Evolutionary conservation across 2,329 filamentous ascomycete species (phyloP).

Genomic region (Coccinonectria pachysandricola): DNA sequence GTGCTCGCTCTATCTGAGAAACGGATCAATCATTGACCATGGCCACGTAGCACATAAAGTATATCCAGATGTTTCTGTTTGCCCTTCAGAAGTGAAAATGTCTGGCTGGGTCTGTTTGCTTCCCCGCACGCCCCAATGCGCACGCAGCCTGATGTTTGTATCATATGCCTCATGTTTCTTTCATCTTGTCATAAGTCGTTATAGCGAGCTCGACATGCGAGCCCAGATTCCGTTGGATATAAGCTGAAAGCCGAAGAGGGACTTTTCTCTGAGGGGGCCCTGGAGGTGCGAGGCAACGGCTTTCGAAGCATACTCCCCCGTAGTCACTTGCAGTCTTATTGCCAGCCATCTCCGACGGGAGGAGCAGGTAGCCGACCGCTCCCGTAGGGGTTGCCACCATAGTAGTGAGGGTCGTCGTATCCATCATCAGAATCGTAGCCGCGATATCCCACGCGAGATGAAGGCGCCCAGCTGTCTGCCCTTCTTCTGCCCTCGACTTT

Average conservation of each 20-base stretch:
- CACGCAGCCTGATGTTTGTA: slow-evolving; percentile 7
- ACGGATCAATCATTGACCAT: slow-evolving; percentile 12
- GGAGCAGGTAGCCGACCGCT: slow-evolving; percentile 29
- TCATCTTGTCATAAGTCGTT: slow-evolving; percentile 19
- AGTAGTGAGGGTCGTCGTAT: slow-evolving; percentile 31
- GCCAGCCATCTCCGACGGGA: slow-evolving; percentile 10
- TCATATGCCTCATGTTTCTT: slow-evolving; percentile 8
- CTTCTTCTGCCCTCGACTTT: slow-evolving; percentile 27
- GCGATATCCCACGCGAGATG: slow-evolving; percentile 28
- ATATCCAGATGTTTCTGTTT: slow-evolving; percentile 7
- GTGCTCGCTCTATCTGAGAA: slow-evolving; percentile 20
- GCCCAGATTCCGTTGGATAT: no score
- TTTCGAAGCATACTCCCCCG: no score
- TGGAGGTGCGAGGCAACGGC: slow-evolving; percentile 1
- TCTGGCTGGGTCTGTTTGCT: slow-evolving; percentile 5
- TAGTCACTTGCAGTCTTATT: slow-evolving; percentile 3
- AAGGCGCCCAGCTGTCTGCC: slow-evolving; percentile 34
- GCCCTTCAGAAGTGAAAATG: slow-evolving; percentile 1
- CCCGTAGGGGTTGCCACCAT: slow-evolving; percentile 37
- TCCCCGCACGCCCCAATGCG: slow-evolving; percentile 3
- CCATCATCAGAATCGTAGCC: slow-evolving; percentile 31
- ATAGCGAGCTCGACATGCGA: no score
- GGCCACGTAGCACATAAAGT: slow-evolving; percentile 18
- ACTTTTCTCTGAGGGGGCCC: no score
- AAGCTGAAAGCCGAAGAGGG: no score